Percentiles rank a stretch among this genome's conserved stretches.
phyloP scores from a whole-genome alignment of 768 basidiomycete genomes.

The Hebeloma cylindrosporum region DNA sequence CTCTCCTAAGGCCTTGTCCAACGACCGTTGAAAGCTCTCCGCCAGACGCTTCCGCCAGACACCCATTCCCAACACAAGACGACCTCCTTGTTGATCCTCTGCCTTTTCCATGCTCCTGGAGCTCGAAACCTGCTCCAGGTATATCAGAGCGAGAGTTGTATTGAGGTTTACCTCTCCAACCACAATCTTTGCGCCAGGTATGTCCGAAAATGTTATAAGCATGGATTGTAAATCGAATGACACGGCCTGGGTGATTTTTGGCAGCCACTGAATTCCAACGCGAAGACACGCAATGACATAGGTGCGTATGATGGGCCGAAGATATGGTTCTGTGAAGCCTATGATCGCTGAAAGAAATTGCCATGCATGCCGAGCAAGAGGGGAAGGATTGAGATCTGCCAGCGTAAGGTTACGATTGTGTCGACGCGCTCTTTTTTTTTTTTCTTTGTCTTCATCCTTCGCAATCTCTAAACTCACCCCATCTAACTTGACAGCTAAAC shows the following conservation, averaged over 20 bases:
- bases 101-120: constrained; percentile 18
- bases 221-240: constrained; percentile 66
- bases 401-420: constrained; percentile 46
- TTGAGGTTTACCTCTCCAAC: constrained; percentile 52
- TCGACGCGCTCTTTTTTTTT: constrained; percentile 23
- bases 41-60: constrained; percentile 65
- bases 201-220: constrained; percentile 48
- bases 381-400: constrained; percentile 47
- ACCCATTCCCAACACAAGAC: constrained; percentile 47
- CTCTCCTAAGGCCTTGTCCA: constrained; percentile 68
- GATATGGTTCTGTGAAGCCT: constrained; percentile 51
- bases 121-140: constrained; percentile 40
- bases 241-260: constrained; percentile 64
- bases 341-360: constrained; percentile 40
- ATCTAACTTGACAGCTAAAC: constrained; percentile 63
- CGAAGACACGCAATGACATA: constrained; percentile 55
- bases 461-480: constrained; percentile 57
- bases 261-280: constrained; percentile 61
- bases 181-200: constrained; percentile 53
- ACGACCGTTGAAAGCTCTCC: constrained; percentile 60
- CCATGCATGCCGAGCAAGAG: constrained; percentile 41
- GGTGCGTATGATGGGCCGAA: constrained; percentile 62
- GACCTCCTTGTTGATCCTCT: constrained; percentile 22
- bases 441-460: constrained; percentile 27
- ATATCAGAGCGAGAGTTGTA: constrained; percentile 54